phyloP scores from a whole-genome alignment of 2,329 filamentous ascomycete genomes.

The Trichophaea hybrida region DNA sequence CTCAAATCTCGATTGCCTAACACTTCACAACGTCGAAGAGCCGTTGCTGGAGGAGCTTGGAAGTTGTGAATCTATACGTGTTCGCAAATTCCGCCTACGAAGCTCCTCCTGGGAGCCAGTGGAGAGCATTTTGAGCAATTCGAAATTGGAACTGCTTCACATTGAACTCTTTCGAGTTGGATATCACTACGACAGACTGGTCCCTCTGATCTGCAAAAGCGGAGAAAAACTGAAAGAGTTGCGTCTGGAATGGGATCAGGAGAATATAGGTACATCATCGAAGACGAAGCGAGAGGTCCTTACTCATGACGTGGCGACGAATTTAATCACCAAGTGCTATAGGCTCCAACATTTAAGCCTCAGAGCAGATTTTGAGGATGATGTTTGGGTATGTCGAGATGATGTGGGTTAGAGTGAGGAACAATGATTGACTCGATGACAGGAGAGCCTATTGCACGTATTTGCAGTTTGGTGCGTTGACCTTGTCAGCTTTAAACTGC shows the following conservation, averaged over 20 bases:
- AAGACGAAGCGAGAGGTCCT: background rate
- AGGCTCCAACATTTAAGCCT: conserved; percentile 8
- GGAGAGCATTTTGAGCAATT: background rate
- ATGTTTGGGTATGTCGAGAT: conserved; percentile 6
- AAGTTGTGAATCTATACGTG: background rate
- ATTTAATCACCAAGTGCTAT: conserved; percentile 4
- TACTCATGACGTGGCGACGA: background rate
- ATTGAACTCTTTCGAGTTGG: background rate
- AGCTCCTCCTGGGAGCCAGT: background rate
- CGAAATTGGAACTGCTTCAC: background rate
- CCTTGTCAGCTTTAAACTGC: conserved; percentile 10
- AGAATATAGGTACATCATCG: background rate
- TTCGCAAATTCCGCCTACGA: background rate
- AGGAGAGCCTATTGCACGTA: conserved; percentile 1
- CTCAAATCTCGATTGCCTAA: background rate
- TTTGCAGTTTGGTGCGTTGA: conserved; percentile 3
- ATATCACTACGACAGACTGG: background rate
- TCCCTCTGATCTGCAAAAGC: background rate
- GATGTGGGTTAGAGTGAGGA: background rate
- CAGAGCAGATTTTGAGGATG: conserved; percentile 8
- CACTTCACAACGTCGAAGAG: background rate
- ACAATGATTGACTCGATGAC: background rate
- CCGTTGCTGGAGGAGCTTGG: background rate
- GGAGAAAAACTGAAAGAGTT: background rate
- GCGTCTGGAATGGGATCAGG: background rate